phyloP scores from a whole-genome alignment of 2,329 filamentous ascomycete genomes.

The Ceratocystis ficicola region DNA sequence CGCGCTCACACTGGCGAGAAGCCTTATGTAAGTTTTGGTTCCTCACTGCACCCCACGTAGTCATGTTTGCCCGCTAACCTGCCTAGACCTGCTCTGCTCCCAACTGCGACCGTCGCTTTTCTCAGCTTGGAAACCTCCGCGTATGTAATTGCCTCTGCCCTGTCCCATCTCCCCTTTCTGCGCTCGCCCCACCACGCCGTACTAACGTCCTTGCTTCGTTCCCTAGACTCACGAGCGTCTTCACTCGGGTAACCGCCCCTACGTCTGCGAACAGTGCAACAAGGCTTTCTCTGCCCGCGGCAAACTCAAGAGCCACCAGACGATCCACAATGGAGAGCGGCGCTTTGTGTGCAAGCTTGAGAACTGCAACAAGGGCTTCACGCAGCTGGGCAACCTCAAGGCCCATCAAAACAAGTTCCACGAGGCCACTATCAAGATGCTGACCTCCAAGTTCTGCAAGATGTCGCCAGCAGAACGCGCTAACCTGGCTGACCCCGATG shows the following conservation, averaged over 20 bases:
- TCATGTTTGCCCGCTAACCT: slow-evolving; percentile 24
- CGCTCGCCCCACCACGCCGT: neutral
- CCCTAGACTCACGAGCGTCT: slow-evolving; percentile 68
- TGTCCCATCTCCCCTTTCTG: neutral
- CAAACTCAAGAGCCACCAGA: slow-evolving; percentile 72
- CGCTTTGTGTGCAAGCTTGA: slow-evolving; percentile 73
- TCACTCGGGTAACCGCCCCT: slow-evolving; percentile 80
- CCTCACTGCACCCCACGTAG: slow-evolving; percentile 6
- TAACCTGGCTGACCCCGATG: slow-evolving; percentile 49
- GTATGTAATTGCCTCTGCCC: slow-evolving; percentile 34
- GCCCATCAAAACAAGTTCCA: slow-evolving; percentile 95
- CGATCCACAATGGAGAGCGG: slow-evolving; percentile 65
- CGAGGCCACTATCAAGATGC: slow-evolving; percentile 52
- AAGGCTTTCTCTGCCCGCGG: slow-evolving; percentile 77
- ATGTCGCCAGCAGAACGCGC: slow-evolving; percentile 48
- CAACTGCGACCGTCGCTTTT: slow-evolving; percentile 68
- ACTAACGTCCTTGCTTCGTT: slow-evolving; percentile 1
- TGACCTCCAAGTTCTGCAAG: slow-evolving; percentile 59
- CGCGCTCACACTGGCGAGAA: slow-evolving; percentile 81
- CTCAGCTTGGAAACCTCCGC: slow-evolving; percentile 82
- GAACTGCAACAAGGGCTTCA: slow-evolving; percentile 76
- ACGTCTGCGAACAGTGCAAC: slow-evolving; percentile 63
- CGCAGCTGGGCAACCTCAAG: slow-evolving; percentile 86
- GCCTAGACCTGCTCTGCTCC: slow-evolving; percentile 53
- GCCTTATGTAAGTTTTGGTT: slow-evolving; percentile 57